Conservation (phyloP, 2,329 filamentous ascomycete genomes). For the Thelonectria blattea region DNA sequence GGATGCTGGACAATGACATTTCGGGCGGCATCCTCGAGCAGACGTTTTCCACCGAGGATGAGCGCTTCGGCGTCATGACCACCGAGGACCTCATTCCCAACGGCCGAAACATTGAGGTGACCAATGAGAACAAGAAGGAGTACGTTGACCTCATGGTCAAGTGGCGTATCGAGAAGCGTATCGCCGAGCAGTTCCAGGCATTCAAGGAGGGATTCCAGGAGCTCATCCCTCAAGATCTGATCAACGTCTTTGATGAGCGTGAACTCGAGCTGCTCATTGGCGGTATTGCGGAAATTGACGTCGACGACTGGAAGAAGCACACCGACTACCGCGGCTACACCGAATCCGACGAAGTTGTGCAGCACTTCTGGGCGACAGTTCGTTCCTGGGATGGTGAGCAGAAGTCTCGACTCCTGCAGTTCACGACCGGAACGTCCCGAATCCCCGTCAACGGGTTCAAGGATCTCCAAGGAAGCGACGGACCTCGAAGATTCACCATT, state of each 20-base stretch:
- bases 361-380: constrained; percentile 99
- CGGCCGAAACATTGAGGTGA: constrained; percentile 92
- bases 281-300: constrained; percentile 99
- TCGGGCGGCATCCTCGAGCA: constrained; percentile 89
- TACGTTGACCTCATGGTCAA: constrained; percentile 98
- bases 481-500: constrained; percentile 93
- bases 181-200: constrained; percentile 97
- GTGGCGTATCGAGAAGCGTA: constrained; percentile 98
- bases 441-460: constrained; percentile 99
- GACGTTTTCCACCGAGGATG: constrained; percentile 96
- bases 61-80: constrained; percentile 92
- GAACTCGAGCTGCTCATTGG: constrained; percentile 96
- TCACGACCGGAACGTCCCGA: constrained; percentile 95
- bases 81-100: constrained; percentile 93
- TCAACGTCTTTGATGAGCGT: constrained; percentile 98
- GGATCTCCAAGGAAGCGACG: constrained; percentile 95
- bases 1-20: constrained; percentile 98
- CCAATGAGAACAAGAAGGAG: constrained; percentile 98
- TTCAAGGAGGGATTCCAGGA: constrained; percentile 98
- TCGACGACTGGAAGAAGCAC: constrained; percentile 99
- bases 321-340: constrained; percentile 99
- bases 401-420: constrained; percentile 94
- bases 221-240: constrained; percentile 92
- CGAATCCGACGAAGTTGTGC: constrained; percentile 94
- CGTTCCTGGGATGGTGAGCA: constrained; percentile 97